Conservation (phyloP, 192 early-diverging fungal species). For the Coemansia sp. region DNA sequence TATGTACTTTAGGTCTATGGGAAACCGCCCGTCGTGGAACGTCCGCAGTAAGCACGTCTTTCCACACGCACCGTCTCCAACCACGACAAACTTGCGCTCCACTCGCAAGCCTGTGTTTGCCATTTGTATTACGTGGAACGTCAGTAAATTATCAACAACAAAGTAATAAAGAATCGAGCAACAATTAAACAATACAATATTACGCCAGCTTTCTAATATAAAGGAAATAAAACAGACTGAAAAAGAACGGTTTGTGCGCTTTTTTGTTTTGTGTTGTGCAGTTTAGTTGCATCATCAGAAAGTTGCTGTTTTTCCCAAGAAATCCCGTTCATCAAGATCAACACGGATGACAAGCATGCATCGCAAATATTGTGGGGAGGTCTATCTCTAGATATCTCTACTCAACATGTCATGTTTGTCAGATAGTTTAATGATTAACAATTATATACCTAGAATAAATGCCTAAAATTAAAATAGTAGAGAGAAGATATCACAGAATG, state of each 20-base stretch:
- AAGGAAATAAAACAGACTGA: slow-evolving; percentile 8
- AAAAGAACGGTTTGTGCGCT: background rate
- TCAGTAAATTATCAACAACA: slow-evolving; percentile 1
- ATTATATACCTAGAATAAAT: background rate
- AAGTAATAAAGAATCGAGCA: slow-evolving; percentile 14
- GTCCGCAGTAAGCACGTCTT: slow-evolving; percentile 88
- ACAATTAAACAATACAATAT: background rate
- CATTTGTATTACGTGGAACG: no score
- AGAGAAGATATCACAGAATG: slow-evolving; percentile 32
- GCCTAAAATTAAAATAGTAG: slow-evolving; percentile 1
- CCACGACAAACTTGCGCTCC: slow-evolving; percentile 77
- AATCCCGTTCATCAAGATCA: background rate
- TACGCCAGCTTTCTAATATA: background rate
- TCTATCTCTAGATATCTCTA: no score
- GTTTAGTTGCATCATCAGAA: background rate
- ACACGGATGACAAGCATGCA: background rate
- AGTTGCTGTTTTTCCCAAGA: background rate
- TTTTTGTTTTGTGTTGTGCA: background rate
- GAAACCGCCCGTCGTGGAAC: slow-evolving; percentile 77
- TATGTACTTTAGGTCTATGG: slow-evolving; percentile 75
- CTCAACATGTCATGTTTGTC: background rate
- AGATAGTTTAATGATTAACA: background rate
- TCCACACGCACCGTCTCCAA: slow-evolving; percentile 91
- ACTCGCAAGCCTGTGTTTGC: background rate
- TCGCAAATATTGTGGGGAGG: background rate